phyloP scores from a whole-genome alignment of 306 rosid genomes.

The Coriaria nepalensis region DNA sequence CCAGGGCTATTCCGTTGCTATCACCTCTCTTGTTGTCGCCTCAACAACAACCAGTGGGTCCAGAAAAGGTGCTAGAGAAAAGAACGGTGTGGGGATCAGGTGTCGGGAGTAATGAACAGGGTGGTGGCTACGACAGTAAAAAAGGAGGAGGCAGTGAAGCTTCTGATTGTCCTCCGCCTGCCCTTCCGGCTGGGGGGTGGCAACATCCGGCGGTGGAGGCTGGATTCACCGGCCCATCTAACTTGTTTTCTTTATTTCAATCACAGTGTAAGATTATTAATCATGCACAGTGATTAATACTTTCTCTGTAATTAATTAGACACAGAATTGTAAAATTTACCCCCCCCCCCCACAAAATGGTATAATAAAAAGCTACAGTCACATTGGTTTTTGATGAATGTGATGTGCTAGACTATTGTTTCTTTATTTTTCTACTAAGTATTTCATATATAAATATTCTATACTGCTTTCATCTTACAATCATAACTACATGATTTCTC shows the following conservation, averaged over 20 bases:
- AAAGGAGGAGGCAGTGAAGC: not conserved
- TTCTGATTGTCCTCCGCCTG: not conserved
- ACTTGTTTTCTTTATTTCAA: conserved; percentile 37
- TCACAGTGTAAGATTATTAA: conserved; percentile 38
- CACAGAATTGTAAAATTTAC: too few species aligned
- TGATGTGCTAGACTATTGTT: too few species aligned
- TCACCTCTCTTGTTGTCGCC: conserved; percentile 50
- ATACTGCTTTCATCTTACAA: too few species aligned
- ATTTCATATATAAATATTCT: too few species aligned
- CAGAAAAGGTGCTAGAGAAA: too few species aligned
- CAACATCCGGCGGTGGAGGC: conserved; percentile 41
- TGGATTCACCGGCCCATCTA: conserved; percentile 27
- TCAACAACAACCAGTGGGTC: too few species aligned
- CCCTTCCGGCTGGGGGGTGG: conserved; percentile 24
- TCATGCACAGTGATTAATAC: conserved; percentile 26
- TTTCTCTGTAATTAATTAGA: too few species aligned
- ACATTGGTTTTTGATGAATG: too few species aligned
- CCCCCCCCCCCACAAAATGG: too few species aligned
- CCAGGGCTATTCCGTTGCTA: conserved; percentile 47
- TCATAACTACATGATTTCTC: too few species aligned
- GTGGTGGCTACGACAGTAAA: not conserved
- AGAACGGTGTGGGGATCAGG: not conserved
- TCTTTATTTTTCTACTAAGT: too few species aligned
- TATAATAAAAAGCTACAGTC: too few species aligned
- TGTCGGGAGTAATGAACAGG: not conserved